phyloP scores from a whole-genome alignment of 2,329 filamentous ascomycete genomes.

The Myriosclerotinia curreyana region DNA sequence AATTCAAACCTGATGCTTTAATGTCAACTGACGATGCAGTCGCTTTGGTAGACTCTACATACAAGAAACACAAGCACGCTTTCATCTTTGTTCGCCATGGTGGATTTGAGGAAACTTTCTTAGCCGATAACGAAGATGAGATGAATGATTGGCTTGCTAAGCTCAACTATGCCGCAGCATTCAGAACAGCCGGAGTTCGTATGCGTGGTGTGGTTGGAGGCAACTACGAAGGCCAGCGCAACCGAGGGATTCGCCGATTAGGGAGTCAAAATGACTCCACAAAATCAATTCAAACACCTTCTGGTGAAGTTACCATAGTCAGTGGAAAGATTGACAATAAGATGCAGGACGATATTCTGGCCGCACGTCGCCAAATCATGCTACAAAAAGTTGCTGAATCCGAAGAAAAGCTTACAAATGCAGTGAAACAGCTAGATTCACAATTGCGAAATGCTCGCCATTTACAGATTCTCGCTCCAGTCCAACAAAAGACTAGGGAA shows the following conservation, averaged over 20 bases:
- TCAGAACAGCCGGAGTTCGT: conserved; percentile 84
- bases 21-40: conserved; percentile 94
- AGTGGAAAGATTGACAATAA: conserved; percentile 74
- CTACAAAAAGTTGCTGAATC: conserved; percentile 77
- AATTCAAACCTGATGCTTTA: conserved; percentile 90
- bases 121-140: conserved; percentile 86
- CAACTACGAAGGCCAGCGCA: conserved; percentile 77
- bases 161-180: conserved; percentile 93
- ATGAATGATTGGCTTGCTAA: conserved; percentile 97
- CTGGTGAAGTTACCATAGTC: conserved; percentile 70
- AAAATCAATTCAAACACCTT: conserved; percentile 64
- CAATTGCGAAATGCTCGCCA: conserved; percentile 88
- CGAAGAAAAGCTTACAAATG: conserved; percentile 69
- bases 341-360: conserved; percentile 81
- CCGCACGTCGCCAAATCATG: conserved; percentile 79
- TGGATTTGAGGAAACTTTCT: conserved; percentile 82
- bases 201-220: conserved; percentile 85
- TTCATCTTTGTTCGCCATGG: conserved; percentile 88
- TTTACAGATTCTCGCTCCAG: conserved; percentile 81
- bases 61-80: conserved; percentile 93
- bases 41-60: conserved; percentile 77
- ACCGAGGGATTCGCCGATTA: conserved; percentile 68
- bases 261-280: conserved; percentile 50
- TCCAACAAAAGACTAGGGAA: conserved; percentile 86
- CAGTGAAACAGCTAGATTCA: conserved; percentile 75